Base-by-base conservation (phyloP, 441 rosid genomes). In the Brassica balearica region DNA sequence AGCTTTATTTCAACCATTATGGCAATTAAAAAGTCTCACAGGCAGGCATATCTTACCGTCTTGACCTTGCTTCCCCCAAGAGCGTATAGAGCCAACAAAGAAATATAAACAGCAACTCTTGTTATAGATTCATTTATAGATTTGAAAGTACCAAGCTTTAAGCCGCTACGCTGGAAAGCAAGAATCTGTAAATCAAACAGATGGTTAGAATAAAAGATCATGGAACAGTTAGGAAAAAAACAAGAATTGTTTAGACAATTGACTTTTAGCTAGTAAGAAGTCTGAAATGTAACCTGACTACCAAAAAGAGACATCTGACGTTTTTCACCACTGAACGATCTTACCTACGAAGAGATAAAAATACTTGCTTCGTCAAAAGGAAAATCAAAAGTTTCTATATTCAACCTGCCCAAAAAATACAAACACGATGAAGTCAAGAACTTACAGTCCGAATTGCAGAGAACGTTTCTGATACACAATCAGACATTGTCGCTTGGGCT, bases 31-130 rank as follows among this genome's bases (percentile, higher is more conserved):
- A 71, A 67, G 73, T 75, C 53, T 79, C 60, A 56, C 36, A 72
- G 82, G 77, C 34, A 66, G 76, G 65, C 71, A 77, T 72, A 72
- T 72, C 96, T 90, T 81, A 95, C 98, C 71, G 97, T 88, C 88
- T 93, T 95, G 86, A 92, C 99, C 88, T 92, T 93, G 87, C 81
- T 93, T 82, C 98, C 99, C 84, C 98, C 99, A 72, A 95, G 95
- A 80, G 87, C 83, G 84, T 95, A 92, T 64, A 95, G 89, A 70
- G 97, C 88, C 86, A 95, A 43, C 80, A 95, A 81, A 71, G 99
- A 95, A 66, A 95, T 74, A 80, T 93, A 93, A 59, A 93, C 93
- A 79, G 96, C 97, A 78, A 91, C 86, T 78, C 99, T 87, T 71
- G 99, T 95, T 84, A 93, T 74, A 41, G 99, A 92, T 84, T 93